Percentiles rank a stretch among this genome's conserved stretches.
Evolutionary conservation across 2,329 filamentous ascomycete genomes (phyloP).

Genomic region (Allantophomopsis lycopodina): DNA sequence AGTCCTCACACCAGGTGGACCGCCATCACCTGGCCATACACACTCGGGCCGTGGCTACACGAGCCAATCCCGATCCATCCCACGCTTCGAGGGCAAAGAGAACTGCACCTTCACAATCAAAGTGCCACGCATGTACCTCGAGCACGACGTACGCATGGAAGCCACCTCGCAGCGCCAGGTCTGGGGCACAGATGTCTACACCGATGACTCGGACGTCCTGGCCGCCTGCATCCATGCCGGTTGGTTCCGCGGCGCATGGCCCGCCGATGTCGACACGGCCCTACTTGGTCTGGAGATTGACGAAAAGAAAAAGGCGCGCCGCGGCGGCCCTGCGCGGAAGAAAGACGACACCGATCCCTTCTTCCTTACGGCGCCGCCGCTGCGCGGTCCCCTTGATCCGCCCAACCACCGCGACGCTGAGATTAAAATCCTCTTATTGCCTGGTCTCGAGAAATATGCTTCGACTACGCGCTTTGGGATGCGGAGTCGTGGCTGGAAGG

Average conservation of each 20-base stretch:
- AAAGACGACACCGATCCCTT: conserved; percentile 20
- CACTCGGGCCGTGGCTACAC: conserved; percentile 32
- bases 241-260: conserved; percentile 84
- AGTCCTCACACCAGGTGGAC: conserved; percentile 35
- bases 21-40: conserved; percentile 5
- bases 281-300: conserved; percentile 44
- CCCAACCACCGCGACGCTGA: conserved; percentile 66
- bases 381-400: conserved; percentile 46
- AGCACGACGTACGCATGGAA: conserved; percentile 57
- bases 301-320: conserved; percentile 17
- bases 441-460: conserved; percentile 62
- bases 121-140: conserved; percentile 68
- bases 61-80: conserved; percentile 56
- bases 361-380: conserved; percentile 36
- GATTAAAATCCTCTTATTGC: conserved; percentile 74
- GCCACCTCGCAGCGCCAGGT: conserved; percentile 69
- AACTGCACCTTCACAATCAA: conserved; percentile 88
- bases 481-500: conserved; percentile 66
- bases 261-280: conserved; percentile 57
- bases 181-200: conserved; percentile 92
- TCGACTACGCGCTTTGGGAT: conserved; percentile 68
- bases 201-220: conserved; percentile 87
- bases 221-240: conserved; percentile 88
- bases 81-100: conserved; percentile 54
- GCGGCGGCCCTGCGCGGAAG: too few species aligned